Evolutionary conservation across 495 filamentous ascomycete genomes (phyloP).

Genomic region (Darksidea phi): DNA sequence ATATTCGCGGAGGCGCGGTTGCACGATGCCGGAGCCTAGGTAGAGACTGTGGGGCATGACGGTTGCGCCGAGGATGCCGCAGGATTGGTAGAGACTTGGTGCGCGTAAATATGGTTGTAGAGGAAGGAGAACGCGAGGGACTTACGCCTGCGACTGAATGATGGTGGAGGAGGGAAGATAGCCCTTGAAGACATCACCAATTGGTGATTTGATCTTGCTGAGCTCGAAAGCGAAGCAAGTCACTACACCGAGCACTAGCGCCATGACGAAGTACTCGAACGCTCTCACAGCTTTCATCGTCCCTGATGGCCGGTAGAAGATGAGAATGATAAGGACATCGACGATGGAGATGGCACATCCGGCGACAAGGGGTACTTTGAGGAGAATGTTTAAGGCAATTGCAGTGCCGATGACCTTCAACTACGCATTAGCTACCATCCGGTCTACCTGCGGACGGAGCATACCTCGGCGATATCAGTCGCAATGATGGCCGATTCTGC

Average conservation of each 20-base stretch:
- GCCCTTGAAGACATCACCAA: slow-evolving; percentile 78
- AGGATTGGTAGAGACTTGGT: slow-evolving; percentile 77
- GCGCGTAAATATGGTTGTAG: slow-evolving; percentile 10
- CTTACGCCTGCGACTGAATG: slow-evolving; percentile 65
- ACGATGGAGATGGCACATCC: slow-evolving; percentile 83
- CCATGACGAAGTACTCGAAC: slow-evolving; percentile 81
- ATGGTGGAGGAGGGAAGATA: slow-evolving; percentile 76
- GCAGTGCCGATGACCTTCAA: slow-evolving; percentile 81
- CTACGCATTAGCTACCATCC: neutral
- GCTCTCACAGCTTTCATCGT: slow-evolving; percentile 68
- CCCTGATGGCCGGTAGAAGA: slow-evolving; percentile 79
- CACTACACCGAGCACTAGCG: slow-evolving; percentile 77
- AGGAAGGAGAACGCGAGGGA: neutral
- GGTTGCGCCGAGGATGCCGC: slow-evolving; percentile 88
- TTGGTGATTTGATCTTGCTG: slow-evolving; percentile 67
- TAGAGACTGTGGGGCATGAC: slow-evolving; percentile 94
- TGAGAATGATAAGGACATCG: slow-evolving; percentile 79
- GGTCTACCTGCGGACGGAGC: neutral
- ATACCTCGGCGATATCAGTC: slow-evolving; percentile 81
- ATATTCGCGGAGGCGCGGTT: slow-evolving; percentile 76
- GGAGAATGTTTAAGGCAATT: slow-evolving; percentile 82
- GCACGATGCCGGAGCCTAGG: slow-evolving; percentile 84
- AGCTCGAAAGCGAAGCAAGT: slow-evolving; percentile 91
- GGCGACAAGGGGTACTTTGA: slow-evolving; percentile 77
- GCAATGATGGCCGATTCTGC: slow-evolving; percentile 81